Evolutionary conservation across 495 filamentous ascomycete species (phyloP), one percentile per base, ranked within the genome.

Genomic region (Aspergillus heteromorphus): DNA sequence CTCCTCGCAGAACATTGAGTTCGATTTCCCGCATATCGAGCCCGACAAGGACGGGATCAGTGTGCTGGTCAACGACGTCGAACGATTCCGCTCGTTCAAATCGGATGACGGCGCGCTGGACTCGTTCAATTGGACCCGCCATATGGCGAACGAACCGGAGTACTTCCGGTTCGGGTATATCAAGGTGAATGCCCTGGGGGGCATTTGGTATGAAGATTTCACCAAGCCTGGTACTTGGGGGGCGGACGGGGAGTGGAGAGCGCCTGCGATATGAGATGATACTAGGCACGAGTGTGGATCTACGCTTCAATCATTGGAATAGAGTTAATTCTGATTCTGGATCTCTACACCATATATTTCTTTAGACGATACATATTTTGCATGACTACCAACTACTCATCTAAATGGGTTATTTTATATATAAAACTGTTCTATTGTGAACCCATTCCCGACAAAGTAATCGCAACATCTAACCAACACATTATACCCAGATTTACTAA

Each of bases 141-240:
- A 75, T 14, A 71, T 68, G 61, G 10, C 69, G 68, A 65, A 63
- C 2, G 70, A 73, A 34, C 77, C 81, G 8, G 87, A 90, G 70
- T 95, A 90, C 62, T 92, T 95, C 67, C 74, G 88, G 14, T 92
- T 95, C 69, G 86, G 77, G n/a, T 88, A 82, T 69, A 82, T 91
- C 70, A 72, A 78, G 58, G 45, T 64, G 11, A 73, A 72, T 56
- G 53, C 67, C 0, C 42, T 76, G 48, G 75, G 73, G 16, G 87
- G 87, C 0, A 79, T 82, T 43, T 68, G 70, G 47, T 80, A 77
- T 60, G 83, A 80, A 51, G 91, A 96, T 70, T 96, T 91, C 59
- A 89, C 88, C 11, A 83, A 79, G 50, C 86, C 91, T 0, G 88
- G 85, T 11, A 78, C 72, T 27, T 90, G 91, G 88, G 72, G 73